Conservation (phyloP, 2,329 filamentous ascomycete species). For the Sporothrix pseudoabietina region DNA sequence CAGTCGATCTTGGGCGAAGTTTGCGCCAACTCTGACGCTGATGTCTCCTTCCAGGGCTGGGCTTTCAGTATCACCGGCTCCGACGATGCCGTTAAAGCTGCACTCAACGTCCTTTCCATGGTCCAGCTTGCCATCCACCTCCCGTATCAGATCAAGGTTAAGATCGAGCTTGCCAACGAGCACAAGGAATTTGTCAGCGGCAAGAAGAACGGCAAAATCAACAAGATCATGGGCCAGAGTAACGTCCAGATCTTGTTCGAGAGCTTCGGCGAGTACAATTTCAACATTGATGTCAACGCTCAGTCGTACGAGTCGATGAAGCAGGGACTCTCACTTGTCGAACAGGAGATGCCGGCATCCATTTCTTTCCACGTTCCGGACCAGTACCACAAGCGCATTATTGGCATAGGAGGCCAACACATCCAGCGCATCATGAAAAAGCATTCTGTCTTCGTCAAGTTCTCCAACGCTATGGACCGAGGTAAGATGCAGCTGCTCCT, state of each 20-base stretch:
- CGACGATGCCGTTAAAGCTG: conserved; percentile 92
- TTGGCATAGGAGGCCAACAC: conserved; percentile 96
- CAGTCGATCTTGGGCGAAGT: conserved; percentile 93
- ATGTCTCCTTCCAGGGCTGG: conserved; percentile 91
- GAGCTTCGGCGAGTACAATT: conserved; percentile 99
- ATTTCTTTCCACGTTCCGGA: conserved; percentile 99
- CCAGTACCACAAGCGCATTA: conserved; percentile 99
- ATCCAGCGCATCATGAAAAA: conserved; percentile 99
- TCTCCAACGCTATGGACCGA: conserved; percentile 98
- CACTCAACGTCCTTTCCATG: conserved; percentile 90
- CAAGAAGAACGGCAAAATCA: conserved; percentile 99
- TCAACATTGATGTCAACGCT: conserved; percentile 97
- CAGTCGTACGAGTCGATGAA: conserved; percentile 92
- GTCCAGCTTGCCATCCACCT: conserved; percentile 85
- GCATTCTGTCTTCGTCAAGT: conserved; percentile 99
- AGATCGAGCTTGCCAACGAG: conserved; percentile 98
- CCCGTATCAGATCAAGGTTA: conserved; percentile 92
- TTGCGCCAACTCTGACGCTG: conserved; percentile 92
- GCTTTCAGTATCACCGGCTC: conserved; percentile 94
- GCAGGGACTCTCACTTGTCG: conserved; percentile 86
- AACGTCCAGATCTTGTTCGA: conserved; percentile 99
- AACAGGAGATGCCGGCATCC: conserved; percentile 98
- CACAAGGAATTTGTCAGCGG: conserved; percentile 99
- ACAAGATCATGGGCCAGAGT: conserved; percentile 99
- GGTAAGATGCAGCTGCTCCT: conserved; percentile 49